These are phyloP conservation scores for Termitomyces sp. DNA, from an alignment of 768 basidiomycete species.

Conservation along the genomic window DNA sequence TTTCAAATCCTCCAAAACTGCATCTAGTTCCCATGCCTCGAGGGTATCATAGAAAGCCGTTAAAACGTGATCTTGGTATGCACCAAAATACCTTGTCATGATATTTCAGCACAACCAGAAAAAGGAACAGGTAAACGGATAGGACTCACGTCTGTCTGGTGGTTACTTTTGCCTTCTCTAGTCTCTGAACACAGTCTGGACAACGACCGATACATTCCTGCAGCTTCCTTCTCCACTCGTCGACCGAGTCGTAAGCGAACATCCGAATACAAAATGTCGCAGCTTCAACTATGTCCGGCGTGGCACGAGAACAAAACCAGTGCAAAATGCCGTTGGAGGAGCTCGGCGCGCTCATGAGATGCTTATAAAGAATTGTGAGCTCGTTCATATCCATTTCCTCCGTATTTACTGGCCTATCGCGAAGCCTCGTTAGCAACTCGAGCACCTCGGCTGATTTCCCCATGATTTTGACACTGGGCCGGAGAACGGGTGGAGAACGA, in stretches of 20 bases:
- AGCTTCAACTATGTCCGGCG: constrained; percentile 52
- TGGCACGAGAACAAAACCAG: constrained; percentile 77
- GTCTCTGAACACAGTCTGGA: constrained; percentile 62
- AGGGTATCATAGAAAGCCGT: constrained; percentile 59
- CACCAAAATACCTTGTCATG: constrained; percentile 65
- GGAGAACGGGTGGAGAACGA: neutral
- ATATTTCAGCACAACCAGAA: too few relatives aligned
- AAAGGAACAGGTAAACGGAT: neutral
- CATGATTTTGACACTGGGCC: constrained; percentile 1
- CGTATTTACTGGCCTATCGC: constrained; percentile 55
- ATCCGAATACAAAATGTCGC: constrained; percentile 82
- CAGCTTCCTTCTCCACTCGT: constrained; percentile 60
- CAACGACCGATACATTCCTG: constrained; percentile 58
- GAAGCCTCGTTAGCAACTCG: constrained; percentile 49
- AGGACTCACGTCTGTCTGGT: constrained; percentile 70
- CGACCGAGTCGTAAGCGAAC: constrained; percentile 73
- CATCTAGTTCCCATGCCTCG: constrained; percentile 60
- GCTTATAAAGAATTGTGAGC: constrained; percentile 46
- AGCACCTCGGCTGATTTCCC: constrained; percentile 33
- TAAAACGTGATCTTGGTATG: constrained; percentile 50
- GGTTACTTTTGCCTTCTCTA: constrained; percentile 59
- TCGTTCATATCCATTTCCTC: constrained; percentile 43
- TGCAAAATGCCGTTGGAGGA: constrained; percentile 46
- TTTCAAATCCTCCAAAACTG: constrained; percentile 48
- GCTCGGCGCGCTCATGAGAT: constrained; percentile 47